Percentiles rank a stretch among this genome's conserved stretches.
Evolutionary conservation across 805 yeast genomes (phyloP).

Genomic region (Teunomyces pallodes): DNA sequence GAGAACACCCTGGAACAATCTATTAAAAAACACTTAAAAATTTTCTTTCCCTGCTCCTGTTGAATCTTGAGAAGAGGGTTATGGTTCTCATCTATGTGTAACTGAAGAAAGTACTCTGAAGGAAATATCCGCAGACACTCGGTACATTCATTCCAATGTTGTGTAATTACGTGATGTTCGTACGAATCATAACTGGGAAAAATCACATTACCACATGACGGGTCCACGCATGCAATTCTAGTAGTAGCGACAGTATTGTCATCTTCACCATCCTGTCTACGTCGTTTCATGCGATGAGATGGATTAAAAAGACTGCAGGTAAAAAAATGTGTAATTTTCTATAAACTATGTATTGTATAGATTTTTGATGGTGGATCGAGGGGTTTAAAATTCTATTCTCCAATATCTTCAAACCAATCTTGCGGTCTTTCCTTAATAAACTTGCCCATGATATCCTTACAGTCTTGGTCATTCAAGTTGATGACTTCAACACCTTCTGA

Average conservation of each 20-base stretch:
- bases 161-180: constrained; percentile 4
- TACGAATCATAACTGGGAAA: constrained; percentile 5
- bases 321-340: not conserved
- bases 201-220: not conserved
- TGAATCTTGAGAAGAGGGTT: constrained; percentile 43
- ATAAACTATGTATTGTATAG: not conserved
- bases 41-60: constrained; percentile 38
- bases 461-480: constrained; percentile 55
- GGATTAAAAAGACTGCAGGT: not conserved
- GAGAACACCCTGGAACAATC: constrained; percentile 42
- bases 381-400: constrained; percentile 27
- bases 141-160: constrained; percentile 16
- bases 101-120: constrained; percentile 34
- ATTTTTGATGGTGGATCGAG: too few species aligned
- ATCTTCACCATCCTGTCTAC: not conserved
- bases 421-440: constrained; percentile 78
- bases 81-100: constrained; percentile 55
- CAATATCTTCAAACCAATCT: constrained; percentile 83
- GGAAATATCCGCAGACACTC: constrained; percentile 44
- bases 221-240: not conserved
- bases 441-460: constrained; percentile 69
- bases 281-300: not conserved
- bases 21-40: constrained; percentile 41
- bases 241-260: not conserved
- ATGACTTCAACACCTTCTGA: constrained; percentile 71